Base-by-base conservation (phyloP, 495 filamentous ascomycete genomes). In the Astrothelium macrocarpum region DNA sequence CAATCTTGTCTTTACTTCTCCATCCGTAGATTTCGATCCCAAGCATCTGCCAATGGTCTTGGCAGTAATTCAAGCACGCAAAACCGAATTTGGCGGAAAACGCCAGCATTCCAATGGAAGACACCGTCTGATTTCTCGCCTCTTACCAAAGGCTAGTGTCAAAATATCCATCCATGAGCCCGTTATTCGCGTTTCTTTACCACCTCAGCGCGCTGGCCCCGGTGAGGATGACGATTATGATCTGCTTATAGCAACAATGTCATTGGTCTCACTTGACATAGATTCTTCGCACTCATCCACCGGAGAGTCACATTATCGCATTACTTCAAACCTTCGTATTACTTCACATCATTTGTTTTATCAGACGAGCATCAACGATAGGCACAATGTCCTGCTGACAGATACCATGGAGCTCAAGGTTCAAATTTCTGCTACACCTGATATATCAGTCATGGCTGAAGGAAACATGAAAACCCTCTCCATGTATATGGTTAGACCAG, bases 131-230 rank as follows among this genome's bases (percentile, higher is more conserved):
- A 87, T 97, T 32, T 95, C 92, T n/a, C 84, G 90, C 53, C 80
- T 97, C 16, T 81, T 99, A 2, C 94, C 94, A 1, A 99, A 99
- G 74, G 90, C 94, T 14, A 94, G 80, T 73, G 88, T 97, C 72
- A 97, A 97, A 70, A 84, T 97, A 45, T 96, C 93, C 2, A 86
- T 99, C 70, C 93, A 97, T 68, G 95, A 99, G 72, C 94, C 94
- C 0, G 95, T 97, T 16, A 70, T 96, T 67, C 85, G 94, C 67
- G 90, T 97, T 68, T 81, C 91, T 1, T 80, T 99, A 31, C 93
- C 92, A 9, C 83, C 87, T 0, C 80, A 85, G 60, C 86, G 90
- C 64, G 78, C 84, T 12, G 83, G 85, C 53, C 74, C 77, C 25
- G 74, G 71, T 63, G 71, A 71, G 28, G 73, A 72, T 16, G 85